phyloP scores from a whole-genome alignment of 768 basidiomycete species.

The Boletus pseudopeckii region DNA sequence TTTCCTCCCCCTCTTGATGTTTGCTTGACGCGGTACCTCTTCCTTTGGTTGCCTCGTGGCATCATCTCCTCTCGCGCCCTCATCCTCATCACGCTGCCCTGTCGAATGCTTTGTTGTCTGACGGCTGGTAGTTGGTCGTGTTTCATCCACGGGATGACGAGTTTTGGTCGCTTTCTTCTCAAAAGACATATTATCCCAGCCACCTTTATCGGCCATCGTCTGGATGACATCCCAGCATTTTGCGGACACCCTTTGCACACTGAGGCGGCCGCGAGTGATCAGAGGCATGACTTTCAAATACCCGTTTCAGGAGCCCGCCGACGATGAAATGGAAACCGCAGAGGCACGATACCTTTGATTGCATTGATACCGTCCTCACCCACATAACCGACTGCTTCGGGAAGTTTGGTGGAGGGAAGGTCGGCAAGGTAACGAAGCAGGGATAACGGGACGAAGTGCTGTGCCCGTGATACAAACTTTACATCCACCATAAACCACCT shows the following conservation, averaged over 20 bases:
- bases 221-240: conserved; percentile 62
- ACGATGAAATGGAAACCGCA: neutral
- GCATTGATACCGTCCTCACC: conserved; percentile 56
- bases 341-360: conserved; percentile 52
- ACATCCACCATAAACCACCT: conserved; percentile 94
- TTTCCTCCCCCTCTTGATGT: conserved; percentile 17
- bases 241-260: conserved; percentile 76
- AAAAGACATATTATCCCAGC: conserved; percentile 62
- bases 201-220: conserved; percentile 65
- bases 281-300: conserved; percentile 65
- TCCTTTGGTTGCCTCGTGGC: neutral
- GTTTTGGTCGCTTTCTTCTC: conserved; percentile 30
- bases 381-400: conserved; percentile 64
- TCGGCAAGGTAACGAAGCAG: conserved; percentile 66
- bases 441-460: conserved; percentile 74
- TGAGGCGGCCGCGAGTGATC: conserved; percentile 76
- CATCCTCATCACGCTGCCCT: neutral
- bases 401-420: conserved; percentile 34
- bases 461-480: conserved; percentile 59
- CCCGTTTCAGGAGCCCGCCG: conserved; percentile 4
- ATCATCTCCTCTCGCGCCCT: conserved; percentile 2
- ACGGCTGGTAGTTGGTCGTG: neutral
- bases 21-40: neutral
- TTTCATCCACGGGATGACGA: neutral
- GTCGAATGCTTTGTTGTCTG: neutral